Evolutionary conservation across 1,284 basidiomycete genomes (phyloP).

Genomic region (Phylloporus sp.): DNA sequence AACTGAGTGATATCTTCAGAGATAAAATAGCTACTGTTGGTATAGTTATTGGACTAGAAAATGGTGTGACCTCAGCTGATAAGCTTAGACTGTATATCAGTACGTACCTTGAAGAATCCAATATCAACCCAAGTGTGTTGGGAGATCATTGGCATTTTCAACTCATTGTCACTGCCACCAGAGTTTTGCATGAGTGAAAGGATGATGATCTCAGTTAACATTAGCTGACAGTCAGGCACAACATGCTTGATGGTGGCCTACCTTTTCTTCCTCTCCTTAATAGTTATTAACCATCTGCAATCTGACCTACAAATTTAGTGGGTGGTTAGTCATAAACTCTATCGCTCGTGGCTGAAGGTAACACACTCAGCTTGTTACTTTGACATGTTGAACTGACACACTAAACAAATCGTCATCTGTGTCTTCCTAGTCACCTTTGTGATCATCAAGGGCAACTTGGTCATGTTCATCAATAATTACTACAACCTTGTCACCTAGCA

Average conservation of each 20-base stretch:
- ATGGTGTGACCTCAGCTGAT: not conserved
- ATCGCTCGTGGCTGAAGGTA: not conserved
- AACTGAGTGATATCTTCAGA: not conserved
- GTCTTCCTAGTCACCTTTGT: conserved; percentile 44
- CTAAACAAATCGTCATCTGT: conserved; percentile 35
- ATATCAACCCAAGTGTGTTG: conserved; percentile 47
- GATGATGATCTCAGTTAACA: conserved; percentile 55
- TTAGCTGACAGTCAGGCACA: not conserved
- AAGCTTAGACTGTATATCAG: not conserved
- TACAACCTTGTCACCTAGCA: conserved; percentile 52
- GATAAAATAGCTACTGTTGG: conserved; percentile 47
- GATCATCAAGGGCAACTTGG: conserved; percentile 55
- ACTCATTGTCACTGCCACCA: conserved; percentile 47
- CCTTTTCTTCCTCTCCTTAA: conserved; percentile 71
- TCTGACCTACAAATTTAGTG: conserved; percentile 49
- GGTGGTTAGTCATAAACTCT: not conserved
- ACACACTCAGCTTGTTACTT: conserved; percentile 52
- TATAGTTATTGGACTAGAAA: conserved; percentile 58
- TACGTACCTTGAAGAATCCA: conserved; percentile 67
- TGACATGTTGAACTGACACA: conserved; percentile 46
- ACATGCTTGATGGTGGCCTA: conserved; percentile 17
- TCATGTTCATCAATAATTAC: conserved; percentile 75
- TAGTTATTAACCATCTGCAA: conserved; percentile 77
- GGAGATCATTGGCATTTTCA: conserved; percentile 20
- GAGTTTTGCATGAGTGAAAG: conserved; percentile 73